Conservation (phyloP, 192 early-diverging fungal species). For the Coemansia sp. region DNA sequence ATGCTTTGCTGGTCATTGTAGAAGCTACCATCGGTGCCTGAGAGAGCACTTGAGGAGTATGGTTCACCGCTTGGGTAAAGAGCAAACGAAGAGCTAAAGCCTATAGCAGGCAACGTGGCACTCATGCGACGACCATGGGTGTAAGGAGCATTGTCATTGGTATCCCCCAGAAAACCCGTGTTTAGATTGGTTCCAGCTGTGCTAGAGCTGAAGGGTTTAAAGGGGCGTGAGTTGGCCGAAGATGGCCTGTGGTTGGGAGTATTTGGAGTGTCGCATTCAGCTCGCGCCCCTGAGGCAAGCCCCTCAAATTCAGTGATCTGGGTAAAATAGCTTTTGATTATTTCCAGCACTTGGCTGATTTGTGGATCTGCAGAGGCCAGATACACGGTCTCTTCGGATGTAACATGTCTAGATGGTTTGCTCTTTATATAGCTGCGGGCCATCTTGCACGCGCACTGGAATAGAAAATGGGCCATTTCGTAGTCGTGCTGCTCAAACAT, state of each 20-base stretch:
- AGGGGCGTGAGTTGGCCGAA: too few species aligned
- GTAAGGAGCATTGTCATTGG: background rate
- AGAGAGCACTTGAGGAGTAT: too few species aligned
- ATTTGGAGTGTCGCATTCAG: background rate
- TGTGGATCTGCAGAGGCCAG: background rate
- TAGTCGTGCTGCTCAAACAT: slow-evolving; percentile 25
- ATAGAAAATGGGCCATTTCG: slow-evolving; percentile 20
- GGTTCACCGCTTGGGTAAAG: too few species aligned
- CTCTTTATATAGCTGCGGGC: slow-evolving; percentile 10
- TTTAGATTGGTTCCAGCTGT: background rate
- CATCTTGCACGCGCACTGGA: slow-evolving; percentile 5
- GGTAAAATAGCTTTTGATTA: slow-evolving; percentile 13
- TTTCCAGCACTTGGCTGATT: background rate
- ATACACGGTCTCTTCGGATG: background rate
- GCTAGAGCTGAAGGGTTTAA: too few species aligned
- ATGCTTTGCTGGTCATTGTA: background rate
- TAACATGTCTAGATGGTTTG: background rate
- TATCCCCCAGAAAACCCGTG: background rate
- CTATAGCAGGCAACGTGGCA: too few species aligned
- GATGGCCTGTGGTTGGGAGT: background rate
- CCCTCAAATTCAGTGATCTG: slow-evolving; percentile 11
- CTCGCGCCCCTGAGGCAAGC: background rate
- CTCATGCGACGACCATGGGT: too few species aligned
- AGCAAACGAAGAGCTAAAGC: too few species aligned
- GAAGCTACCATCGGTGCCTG: too few species aligned